These are phyloP conservation scores for Paecilomyces sp. DNA, from an alignment of 2,329 filamentous ascomycete genomes.

Conservation along the genomic window DNA sequence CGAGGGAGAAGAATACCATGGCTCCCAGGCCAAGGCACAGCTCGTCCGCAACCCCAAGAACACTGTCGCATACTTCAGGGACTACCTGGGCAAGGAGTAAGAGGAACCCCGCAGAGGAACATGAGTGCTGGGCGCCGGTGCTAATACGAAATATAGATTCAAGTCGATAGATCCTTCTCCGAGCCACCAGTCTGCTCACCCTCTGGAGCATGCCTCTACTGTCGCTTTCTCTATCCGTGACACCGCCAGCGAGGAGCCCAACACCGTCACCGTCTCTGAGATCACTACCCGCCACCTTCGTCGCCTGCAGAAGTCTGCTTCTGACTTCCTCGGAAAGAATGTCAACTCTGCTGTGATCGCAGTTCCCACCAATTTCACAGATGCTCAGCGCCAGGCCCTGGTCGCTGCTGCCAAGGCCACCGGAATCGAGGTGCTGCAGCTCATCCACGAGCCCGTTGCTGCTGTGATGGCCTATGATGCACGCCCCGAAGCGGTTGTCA, in stretches of 20 bases:
- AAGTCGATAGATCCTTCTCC: constrained; percentile 94
- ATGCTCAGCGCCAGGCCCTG: constrained; percentile 78
- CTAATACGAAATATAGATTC: constrained; percentile 47
- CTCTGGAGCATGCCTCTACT: constrained; percentile 62
- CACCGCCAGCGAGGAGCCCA: constrained; percentile 56
- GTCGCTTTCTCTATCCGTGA: constrained; percentile 82
- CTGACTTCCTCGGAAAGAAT: constrained; percentile 85
- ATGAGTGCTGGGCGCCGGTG: not conserved
- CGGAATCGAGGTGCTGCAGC: constrained; percentile 81
- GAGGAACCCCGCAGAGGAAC: constrained; percentile 14
- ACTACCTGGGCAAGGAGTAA: constrained; percentile 91
- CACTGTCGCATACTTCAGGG: constrained; percentile 92
- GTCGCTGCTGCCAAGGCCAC: constrained; percentile 70
- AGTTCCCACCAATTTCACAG: constrained; percentile 86
- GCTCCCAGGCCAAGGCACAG: constrained; percentile 89
- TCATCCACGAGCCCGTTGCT: constrained; percentile 85
- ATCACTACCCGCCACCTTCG: constrained; percentile 77
- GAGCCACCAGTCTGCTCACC: constrained; percentile 88
- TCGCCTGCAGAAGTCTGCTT: constrained; percentile 72
- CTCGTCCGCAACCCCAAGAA: constrained; percentile 87
- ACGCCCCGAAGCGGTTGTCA: constrained; percentile 61
- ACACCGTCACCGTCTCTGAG: constrained; percentile 69
- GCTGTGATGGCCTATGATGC: constrained; percentile 89
- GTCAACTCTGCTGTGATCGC: constrained; percentile 94
- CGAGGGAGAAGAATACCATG: constrained; percentile 93